Base-by-base conservation (phyloP, 1,284 basidiomycete genomes). In the Schizopora paradoxa region DNA sequence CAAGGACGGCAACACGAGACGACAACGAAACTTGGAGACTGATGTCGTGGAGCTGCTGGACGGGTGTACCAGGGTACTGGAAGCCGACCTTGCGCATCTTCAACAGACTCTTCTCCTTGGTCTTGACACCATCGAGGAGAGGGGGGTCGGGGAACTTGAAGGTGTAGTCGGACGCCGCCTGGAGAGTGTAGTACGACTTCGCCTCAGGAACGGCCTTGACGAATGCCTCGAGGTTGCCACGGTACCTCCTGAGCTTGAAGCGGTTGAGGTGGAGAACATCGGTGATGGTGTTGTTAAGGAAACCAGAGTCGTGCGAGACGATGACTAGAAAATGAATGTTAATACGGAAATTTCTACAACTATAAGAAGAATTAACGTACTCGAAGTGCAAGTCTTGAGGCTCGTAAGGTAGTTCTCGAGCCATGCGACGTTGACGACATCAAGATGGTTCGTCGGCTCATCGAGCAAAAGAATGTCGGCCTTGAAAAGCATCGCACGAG, bases 201-300 rank as follows among this genome's bases (percentile, higher is more conserved):
- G 96, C 96, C 76, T 99, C 95, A 47, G 93, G 92, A 51, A 96
- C 94, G 56, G 76, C 77, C 72, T 89, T 82, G 66, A 96, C 91
- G 72, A 99, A 99, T 51, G 79, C 77, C 77, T 97, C 91, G 55
- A 99, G 87, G 77, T 98, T 98, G 63, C 96, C 96, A 57, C 86
- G 87, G 77, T 98, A 97, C 62, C 93, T 85, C 73, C 86, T 91
- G 64, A 99, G 76, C 79, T 98, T 96, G 86, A 98, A 98, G 71
- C 93, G 91, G 82, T 98, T 97, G 59, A 98, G 76, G 76, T 99
- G 93, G 64, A 99, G 89, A 58, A 96, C 92, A 64, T 99, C 96
- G 61, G 95, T 99, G 73, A 94, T 92, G 61, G 91, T 91, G 74
- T 95, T 91, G 83, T 99, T 98, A 56, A 99, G 79, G 90, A 99